These are phyloP conservation scores for Stipa capillata DNA, from an alignment of 176 grass and related monocot genomes.

Conservation along the genomic window DNA sequence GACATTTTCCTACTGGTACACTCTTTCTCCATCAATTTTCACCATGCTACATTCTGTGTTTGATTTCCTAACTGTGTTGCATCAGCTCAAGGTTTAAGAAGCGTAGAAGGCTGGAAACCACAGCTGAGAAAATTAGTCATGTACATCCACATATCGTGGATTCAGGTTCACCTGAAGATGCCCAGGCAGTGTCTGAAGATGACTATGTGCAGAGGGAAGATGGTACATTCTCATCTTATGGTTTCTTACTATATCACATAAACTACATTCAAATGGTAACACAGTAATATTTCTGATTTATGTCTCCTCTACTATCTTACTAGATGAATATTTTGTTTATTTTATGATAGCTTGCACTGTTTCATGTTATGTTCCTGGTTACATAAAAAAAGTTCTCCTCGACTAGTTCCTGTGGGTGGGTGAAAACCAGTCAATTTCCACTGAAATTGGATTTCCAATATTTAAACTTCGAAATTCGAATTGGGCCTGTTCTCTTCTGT, in stretches of 20 bases:
- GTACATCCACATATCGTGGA: conserved; percentile 74
- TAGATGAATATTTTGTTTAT: too few relatives aligned
- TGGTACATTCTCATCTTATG: conserved; percentile 45
- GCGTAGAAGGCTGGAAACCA: conserved; percentile 36
- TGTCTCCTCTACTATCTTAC: not conserved
- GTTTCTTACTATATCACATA: not conserved
- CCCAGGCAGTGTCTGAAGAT: conserved; percentile 41
- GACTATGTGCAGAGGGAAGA: conserved; percentile 55
- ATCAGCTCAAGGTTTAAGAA: conserved; percentile 72
- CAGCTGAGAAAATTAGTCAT: conserved; percentile 40
- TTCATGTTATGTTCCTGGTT: not conserved
- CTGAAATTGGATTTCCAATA: not conserved
- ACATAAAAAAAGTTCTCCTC: not conserved
- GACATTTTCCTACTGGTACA: conserved; percentile 86
- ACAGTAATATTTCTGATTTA: not conserved
- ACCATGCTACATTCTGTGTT: not conserved
- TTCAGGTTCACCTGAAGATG: conserved; percentile 65
- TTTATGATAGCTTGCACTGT: too few relatives aligned
- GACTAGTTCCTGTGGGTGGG: not conserved
- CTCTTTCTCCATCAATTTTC: conserved; percentile 5
- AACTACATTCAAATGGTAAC: not conserved
- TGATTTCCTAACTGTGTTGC: conserved; percentile 18
- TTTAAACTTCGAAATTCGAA: not conserved
- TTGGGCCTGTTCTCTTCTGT: not conserved
- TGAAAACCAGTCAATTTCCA: not conserved